Percentiles rank a stretch among this genome's conserved stretches.
Conservation (phyloP, 2,329 filamentous ascomycete species). For the Tolypocladium ophioglossoides region DNA sequence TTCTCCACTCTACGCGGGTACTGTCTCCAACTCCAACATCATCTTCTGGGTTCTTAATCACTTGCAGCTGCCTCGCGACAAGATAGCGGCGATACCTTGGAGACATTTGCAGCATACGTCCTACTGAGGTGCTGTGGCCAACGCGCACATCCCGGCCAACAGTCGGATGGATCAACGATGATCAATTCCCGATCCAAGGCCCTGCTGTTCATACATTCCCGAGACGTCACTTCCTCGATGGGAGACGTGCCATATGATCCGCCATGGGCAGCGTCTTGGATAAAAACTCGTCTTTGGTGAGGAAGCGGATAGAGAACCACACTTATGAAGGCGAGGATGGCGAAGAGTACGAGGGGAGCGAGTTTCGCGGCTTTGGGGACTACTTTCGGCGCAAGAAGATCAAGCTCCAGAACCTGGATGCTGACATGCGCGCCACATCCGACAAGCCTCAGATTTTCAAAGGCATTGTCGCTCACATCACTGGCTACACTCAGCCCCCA, state of each 20-base stretch:
- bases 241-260: background rate
- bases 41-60: background rate
- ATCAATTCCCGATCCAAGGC: background rate
- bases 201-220: background rate
- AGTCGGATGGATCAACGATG: background rate
- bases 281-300: constrained; percentile 51
- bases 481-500: constrained; percentile 91
- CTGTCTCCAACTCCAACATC: background rate
- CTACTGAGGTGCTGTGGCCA: background rate
- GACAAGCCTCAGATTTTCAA: constrained; percentile 81
- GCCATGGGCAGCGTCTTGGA: constrained; percentile 51
- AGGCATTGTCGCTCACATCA: constrained; percentile 82
- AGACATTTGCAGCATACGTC: background rate
- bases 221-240: background rate
- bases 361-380: constrained; percentile 80
- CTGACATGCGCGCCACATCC: constrained; percentile 58
- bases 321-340: constrained; percentile 72
- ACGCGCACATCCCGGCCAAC: background rate
- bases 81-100: background rate
- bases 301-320: constrained; percentile 54
- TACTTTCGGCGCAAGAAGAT: constrained; percentile 95
- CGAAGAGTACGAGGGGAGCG: constrained; percentile 81
- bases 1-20: constrained; percentile 25
- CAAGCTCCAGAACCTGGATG: constrained; percentile 91
- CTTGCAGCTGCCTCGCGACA: background rate